Evolutionary conservation across 345 rosid genomes (phyloP).

Genomic region (Sonneratia caseolaris): DNA sequence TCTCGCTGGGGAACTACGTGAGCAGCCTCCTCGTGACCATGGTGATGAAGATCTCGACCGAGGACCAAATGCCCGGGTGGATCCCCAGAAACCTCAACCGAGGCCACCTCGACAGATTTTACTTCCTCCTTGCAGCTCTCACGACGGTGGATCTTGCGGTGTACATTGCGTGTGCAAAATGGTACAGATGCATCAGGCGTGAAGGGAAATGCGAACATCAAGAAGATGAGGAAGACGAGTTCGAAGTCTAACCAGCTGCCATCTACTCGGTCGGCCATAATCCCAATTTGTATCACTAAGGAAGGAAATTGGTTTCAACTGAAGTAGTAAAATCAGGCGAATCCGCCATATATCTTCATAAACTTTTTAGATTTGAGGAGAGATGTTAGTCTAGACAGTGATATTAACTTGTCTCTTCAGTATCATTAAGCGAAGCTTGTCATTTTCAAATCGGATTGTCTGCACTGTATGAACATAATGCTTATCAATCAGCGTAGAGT

Average conservation of each 20-base stretch:
- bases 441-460: no score
- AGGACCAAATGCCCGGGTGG: conserved; percentile 93
- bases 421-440: no score
- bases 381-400: no score
- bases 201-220: conserved; percentile 40
- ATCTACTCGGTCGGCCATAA: conserved; percentile 1
- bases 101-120: conserved; percentile 92
- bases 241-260: conserved; percentile 31
- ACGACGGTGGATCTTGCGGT: conserved; percentile 55
- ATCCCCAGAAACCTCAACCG: conserved; percentile 89
- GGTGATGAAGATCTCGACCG: conserved; percentile 88
- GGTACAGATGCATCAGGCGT: conserved; percentile 71
- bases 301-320: conserved; percentile 3
- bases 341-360: no score
- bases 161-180: conserved; percentile 67
- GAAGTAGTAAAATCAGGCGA: no score
- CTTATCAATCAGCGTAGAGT: no score
- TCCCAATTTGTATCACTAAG: conserved; percentile 22
- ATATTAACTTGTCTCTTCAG: no score
- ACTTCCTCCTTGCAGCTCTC: conserved; percentile 75
- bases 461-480: no score
- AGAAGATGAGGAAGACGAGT: conserved; percentile 25
- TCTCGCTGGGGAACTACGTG: conserved; percentile 94
- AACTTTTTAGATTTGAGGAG: no score
- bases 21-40: conserved; percentile 88